Base-by-base conservation (phyloP, 1,284 basidiomycete genomes). In the Boletus hoseneyae region DNA sequence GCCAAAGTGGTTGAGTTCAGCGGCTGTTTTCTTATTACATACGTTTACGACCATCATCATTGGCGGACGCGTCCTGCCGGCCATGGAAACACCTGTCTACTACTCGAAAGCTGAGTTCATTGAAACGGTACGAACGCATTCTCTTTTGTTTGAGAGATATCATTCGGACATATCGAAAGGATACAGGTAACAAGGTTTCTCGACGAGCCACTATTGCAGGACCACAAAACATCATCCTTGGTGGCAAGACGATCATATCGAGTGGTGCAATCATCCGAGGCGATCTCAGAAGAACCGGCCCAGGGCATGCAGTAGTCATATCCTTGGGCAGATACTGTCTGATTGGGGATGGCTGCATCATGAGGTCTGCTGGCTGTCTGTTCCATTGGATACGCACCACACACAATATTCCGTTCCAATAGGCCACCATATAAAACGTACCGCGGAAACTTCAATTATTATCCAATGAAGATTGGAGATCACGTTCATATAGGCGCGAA, bases 381-480 rank as follows among this genome's bases (percentile, higher is more conserved):
- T 44, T 42, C 23, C 15, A 7, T 38, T 29, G 13, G 19, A 34
- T 25, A 8, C 30, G 0, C 21, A 35, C 13, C 34, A 18, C 29
- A 16, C 30, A 16, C 16, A 35, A 30, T 6, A 11, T 38, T 35
- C 36, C 21, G 16, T 32, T 32, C 25, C 15, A 12, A 18, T 37
- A 90, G 88, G 55, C 88, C 89, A 15, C 89, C 90, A 4, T 92
- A 92, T 69, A 93, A 93, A 71, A 93, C 90, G 0, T 93, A 92
- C 64, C 82, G 90, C 50, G 90, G 90, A 45, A 83, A 85, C 51
- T 97, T 97, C 78, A 97, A 97, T 60, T 98, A 97, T 70, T 97
- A 98, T 64, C 96, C 97, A 2, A 92, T 97, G 84, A 94, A 96
- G 67, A 85, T 99, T 25, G 91, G 93, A 2, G 95, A 99, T 70